Percentiles rank a stretch among this genome's conserved stretches.
These are phyloP conservation scores for Ganoderma boninense DNA, from an alignment of 1,284 basidiomycete genomes.

Conservation along the genomic window DNA sequence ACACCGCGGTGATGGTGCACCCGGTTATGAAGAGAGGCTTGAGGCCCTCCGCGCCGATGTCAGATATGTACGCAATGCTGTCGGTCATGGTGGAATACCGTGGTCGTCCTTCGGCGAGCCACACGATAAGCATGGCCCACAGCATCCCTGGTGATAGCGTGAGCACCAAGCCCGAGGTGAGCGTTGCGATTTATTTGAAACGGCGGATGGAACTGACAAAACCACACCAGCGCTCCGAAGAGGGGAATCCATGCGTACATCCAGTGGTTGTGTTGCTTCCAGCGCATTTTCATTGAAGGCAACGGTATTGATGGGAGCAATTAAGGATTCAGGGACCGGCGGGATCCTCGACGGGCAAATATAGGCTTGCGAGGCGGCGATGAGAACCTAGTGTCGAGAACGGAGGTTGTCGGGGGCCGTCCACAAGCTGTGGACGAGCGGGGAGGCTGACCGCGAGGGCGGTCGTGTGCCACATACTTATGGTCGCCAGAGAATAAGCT, in stretches of 20 bases:
- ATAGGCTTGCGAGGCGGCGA: not conserved
- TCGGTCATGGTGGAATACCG: constrained; percentile 59
- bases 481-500: not conserved
- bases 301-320: not conserved
- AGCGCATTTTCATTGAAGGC: constrained; percentile 19
- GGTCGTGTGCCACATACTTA: not conserved
- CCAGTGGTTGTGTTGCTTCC: constrained; percentile 56
- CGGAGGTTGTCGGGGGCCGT: not conserved
- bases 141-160: constrained; percentile 53
- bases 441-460: not conserved
- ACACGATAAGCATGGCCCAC: constrained; percentile 72
- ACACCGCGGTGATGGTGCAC: constrained; percentile 64
- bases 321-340: not conserved
- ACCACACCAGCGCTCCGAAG: constrained; percentile 69
- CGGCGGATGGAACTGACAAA: constrained; percentile 48
- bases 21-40: constrained; percentile 78
- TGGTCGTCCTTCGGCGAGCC: constrained; percentile 59
- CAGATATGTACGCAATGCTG: constrained; percentile 75
- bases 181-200: not conserved
- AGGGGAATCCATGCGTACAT: constrained; percentile 70
- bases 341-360: not conserved
- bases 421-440: not conserved
- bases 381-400: not conserved
- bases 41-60: constrained; percentile 71
- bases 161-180: not conserved